Evolutionary conservation across 1,139 yeast species (phyloP).

Genomic region (Debaryomyces subglobosus): DNA sequence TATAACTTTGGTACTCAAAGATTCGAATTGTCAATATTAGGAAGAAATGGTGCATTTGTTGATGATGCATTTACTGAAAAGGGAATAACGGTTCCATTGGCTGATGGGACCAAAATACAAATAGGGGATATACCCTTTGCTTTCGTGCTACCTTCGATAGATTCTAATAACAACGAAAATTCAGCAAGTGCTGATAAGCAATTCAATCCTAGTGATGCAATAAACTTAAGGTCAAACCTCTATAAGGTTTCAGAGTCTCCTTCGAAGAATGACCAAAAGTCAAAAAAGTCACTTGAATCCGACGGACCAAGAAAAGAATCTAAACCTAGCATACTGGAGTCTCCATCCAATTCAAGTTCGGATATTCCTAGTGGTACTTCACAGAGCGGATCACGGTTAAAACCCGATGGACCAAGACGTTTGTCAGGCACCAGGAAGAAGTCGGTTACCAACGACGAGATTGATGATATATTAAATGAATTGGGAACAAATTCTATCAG

Average conservation of each 20-base stretch:
- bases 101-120: slow-evolving; percentile 82
- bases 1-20: slow-evolving; percentile 94
- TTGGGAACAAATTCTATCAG: slow-evolving; percentile 41
- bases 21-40: slow-evolving; percentile 86
- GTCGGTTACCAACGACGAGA: slow-evolving; percentile 44
- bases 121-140: slow-evolving; percentile 90
- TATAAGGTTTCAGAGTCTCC: slow-evolving; percentile 32
- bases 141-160: slow-evolving; percentile 72
- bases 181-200: slow-evolving; percentile 30
- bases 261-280: slow-evolving; percentile 16
- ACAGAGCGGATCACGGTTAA: slow-evolving; percentile 13
- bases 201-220: slow-evolving; percentile 57
- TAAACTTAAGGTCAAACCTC: slow-evolving; percentile 51
- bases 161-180: slow-evolving; percentile 30
- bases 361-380: background rate
- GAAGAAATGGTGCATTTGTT: slow-evolving; percentile 95
- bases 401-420: slow-evolving; percentile 25
- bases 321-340: background rate
- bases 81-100: slow-evolving; percentile 85
- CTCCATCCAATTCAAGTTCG: background rate
- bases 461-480: slow-evolving; percentile 41
- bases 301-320: slow-evolving; percentile 2
- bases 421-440: slow-evolving; percentile 43
- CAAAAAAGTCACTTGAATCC: background rate
- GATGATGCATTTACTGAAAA: slow-evolving; percentile 86